Percentiles rank a stretch among this genome's conserved stretches.
Evolutionary conservation across 2,329 filamentous ascomycete species (phyloP).

Genomic region (Akanthomyces muscarius): DNA sequence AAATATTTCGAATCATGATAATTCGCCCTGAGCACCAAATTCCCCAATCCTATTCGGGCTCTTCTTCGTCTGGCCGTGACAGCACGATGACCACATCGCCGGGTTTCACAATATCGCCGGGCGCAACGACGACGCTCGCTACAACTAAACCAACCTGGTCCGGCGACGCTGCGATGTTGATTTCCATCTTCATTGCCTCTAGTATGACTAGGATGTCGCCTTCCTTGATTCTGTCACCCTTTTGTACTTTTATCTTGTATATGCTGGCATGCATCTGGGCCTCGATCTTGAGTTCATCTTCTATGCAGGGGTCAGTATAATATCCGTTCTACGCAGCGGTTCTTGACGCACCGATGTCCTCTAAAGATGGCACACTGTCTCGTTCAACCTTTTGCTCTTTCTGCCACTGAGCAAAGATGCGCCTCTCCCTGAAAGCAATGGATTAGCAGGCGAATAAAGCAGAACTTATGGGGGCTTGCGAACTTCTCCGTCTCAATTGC

Average conservation of each 20-base stretch:
- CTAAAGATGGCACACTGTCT: conserved; percentile 18
- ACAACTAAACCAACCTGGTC: not conserved
- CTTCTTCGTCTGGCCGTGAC: not conserved
- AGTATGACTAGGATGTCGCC: conserved; percentile 43
- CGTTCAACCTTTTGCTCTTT: conserved; percentile 22
- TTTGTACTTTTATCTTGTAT: conserved; percentile 46
- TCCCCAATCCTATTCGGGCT: not conserved
- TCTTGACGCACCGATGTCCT: conserved; percentile 11
- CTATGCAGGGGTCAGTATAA: conserved; percentile 2
- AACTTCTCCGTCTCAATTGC: conserved; percentile 24
- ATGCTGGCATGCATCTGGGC: conserved; percentile 47
- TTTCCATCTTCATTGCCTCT: conserved; percentile 57
- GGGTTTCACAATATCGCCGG: conserved; percentile 16
- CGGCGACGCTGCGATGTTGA: conserved; percentile 33
- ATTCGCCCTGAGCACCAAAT: not conserved
- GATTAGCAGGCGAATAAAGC: not conserved
- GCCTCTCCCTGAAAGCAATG: conserved; percentile 12
- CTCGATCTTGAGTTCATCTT: conserved; percentile 33
- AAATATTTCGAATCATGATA: not conserved
- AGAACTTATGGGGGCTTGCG: not conserved
- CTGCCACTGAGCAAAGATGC: conserved; percentile 30
- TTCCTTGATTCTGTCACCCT: conserved; percentile 38
- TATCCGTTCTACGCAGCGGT: no score
- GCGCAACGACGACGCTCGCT: not conserved
- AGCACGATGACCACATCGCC: conserved; percentile 7